phyloP scores from a whole-genome alignment of 768 basidiomycete genomes.

The Suillus bovinus region DNA sequence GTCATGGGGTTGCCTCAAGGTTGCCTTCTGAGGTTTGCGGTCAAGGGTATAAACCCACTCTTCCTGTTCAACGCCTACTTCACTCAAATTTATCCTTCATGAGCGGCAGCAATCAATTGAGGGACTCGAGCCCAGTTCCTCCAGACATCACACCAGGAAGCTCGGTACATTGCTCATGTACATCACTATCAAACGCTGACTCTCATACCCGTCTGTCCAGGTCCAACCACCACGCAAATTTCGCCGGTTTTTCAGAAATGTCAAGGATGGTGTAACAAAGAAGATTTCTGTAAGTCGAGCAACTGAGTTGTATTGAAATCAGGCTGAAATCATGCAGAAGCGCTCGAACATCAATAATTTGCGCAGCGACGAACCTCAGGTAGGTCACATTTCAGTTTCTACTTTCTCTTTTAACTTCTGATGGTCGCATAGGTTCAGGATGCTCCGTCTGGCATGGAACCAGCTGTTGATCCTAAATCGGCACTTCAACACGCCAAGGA shows the following conservation, averaged over 20 bases:
- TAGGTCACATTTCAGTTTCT: not conserved
- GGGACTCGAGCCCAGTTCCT: not conserved
- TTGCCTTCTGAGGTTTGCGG: not conserved
- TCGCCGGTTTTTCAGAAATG: not conserved
- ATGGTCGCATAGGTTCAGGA: not conserved
- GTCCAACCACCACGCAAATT: not conserved
- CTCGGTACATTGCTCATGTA: not conserved
- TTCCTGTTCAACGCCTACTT: not conserved
- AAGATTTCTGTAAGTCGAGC: not conserved
- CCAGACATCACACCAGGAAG: not conserved
- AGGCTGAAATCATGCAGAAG: not conserved
- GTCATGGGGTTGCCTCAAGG: too few relatives aligned
- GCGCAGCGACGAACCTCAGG: too few relatives aligned
- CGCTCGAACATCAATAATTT: too few relatives aligned
- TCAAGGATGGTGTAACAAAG: not conserved
- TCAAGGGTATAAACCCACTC: not conserved
- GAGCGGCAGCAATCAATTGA: not conserved
- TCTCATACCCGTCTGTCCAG: not conserved
- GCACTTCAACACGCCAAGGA: too few relatives aligned
- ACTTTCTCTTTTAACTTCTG: not conserved
- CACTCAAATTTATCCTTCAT: not conserved
- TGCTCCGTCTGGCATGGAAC: not conserved
- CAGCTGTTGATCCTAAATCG: too few relatives aligned
- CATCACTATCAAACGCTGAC: not conserved
- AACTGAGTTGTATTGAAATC: too few relatives aligned